Conservation (phyloP, 768 basidiomycete species). For the Lactarius pseudohatsudake region DNA sequence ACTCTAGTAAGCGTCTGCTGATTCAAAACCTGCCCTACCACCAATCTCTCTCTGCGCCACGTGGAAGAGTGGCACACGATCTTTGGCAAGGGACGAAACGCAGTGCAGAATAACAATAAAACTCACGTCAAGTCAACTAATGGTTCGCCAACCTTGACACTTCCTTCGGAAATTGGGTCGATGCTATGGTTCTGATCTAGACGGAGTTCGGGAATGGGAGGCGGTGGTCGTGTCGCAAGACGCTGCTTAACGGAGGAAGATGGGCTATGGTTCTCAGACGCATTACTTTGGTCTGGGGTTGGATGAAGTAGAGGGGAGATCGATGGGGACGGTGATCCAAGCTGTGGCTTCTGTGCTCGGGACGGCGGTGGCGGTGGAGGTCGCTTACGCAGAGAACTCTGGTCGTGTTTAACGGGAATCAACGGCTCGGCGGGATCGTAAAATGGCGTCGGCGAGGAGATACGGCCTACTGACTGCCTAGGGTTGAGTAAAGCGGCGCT, state of each 20-base stretch:
- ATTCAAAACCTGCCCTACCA: background rate
- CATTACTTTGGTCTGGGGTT: constrained; percentile 6
- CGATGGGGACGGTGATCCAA: constrained; percentile 23
- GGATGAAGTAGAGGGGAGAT: constrained; percentile 15
- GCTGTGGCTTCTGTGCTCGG: constrained; percentile 19
- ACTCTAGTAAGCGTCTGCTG: constrained; percentile 8
- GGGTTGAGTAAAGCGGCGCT: constrained; percentile 4
- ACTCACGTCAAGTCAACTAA: constrained; percentile 10
- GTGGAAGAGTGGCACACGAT: background rate
- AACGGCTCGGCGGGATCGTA: constrained; percentile 8
- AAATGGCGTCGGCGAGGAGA: constrained; percentile 10
- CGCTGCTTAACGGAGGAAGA: constrained; percentile 21
- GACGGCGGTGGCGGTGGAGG: constrained; percentile 20
- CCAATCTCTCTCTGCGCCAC: background rate
- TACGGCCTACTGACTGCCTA: constrained; percentile 11
- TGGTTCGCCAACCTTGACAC: background rate
- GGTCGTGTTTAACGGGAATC: background rate
- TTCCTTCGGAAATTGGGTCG: background rate
- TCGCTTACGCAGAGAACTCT: constrained; percentile 22
- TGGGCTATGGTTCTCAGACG: constrained; percentile 11
- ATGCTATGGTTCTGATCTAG: background rate
- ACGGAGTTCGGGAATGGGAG: constrained; percentile 22
- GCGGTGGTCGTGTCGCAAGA: constrained; percentile 18
- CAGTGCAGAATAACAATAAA: background rate
- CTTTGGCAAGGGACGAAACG: background rate